Evolutionary conservation across 2,329 filamentous ascomycete genomes (phyloP).

Genomic region (Fonsecaea multimorphosa): DNA sequence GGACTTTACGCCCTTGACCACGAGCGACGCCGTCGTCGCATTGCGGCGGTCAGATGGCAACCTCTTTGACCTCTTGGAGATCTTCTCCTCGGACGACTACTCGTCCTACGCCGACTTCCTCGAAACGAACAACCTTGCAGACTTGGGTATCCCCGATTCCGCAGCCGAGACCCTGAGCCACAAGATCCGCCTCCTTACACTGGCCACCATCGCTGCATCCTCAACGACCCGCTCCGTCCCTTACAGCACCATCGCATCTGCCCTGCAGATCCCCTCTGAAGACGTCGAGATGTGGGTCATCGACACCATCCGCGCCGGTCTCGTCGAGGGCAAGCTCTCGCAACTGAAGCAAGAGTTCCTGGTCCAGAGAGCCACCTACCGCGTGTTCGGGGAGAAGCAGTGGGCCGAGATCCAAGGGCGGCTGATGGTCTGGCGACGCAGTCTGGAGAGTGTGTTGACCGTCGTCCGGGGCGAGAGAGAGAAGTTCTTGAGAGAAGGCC

Average conservation of each 20-base stretch:
- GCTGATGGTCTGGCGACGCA: slow-evolving; percentile 88
- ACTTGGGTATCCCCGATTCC: slow-evolving; percentile 80
- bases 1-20: slow-evolving; percentile 74
- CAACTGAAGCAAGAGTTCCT: slow-evolving; percentile 93
- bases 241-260: slow-evolving; percentile 82
- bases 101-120: slow-evolving; percentile 97
- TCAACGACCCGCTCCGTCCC: slow-evolving; percentile 85
- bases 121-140: slow-evolving; percentile 59
- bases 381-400: slow-evolving; percentile 96
- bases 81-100: slow-evolving; percentile 91
- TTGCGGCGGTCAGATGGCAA: slow-evolving; percentile 82
- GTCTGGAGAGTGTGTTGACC: slow-evolving; percentile 75
- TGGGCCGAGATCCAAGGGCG: slow-evolving; percentile 93
- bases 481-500: slow-evolving; percentile 72
- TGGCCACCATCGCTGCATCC: slow-evolving; percentile 84
- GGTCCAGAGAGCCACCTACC: slow-evolving; percentile 93
- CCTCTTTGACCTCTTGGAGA: slow-evolving; percentile 90
- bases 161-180: slow-evolving; percentile 79
- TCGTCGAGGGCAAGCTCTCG: slow-evolving; percentile 95
- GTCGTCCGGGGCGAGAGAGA: slow-evolving; percentile 82
- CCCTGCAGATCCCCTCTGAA: slow-evolving; percentile 78
- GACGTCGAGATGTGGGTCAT: slow-evolving; percentile 99
- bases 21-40: slow-evolving; percentile 79
- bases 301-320: slow-evolving; percentile 91
- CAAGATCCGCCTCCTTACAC: slow-evolving; percentile 95